These are phyloP conservation scores for Tricholoma matsutake DNA, from an alignment of 768 basidiomycete genomes.

Conservation along the genomic window DNA sequence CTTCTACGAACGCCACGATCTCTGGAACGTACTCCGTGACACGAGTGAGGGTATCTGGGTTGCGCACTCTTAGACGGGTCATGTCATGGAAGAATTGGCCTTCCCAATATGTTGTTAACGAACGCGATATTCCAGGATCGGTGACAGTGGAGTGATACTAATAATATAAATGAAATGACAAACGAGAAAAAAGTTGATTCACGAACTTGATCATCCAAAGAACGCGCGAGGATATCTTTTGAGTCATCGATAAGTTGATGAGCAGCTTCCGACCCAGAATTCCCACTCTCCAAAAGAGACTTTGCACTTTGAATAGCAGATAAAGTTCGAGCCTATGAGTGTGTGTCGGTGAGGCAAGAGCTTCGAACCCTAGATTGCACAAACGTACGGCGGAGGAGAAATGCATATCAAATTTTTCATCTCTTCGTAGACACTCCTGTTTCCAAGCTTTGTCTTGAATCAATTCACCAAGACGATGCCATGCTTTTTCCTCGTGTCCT, in stretches of 20 bases:
- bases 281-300: slow-evolving; percentile 37
- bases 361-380: slow-evolving; percentile 12
- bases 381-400: slow-evolving; percentile 69
- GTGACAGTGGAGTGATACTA: slow-evolving; percentile 80
- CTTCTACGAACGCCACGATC: slow-evolving; percentile 84
- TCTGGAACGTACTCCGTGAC: slow-evolving; percentile 98
- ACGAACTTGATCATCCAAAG: slow-evolving; percentile 72
- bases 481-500: slow-evolving; percentile 50
- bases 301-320: slow-evolving; percentile 53
- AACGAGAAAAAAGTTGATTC: slow-evolving; percentile 1
- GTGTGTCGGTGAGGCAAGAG: slow-evolving; percentile 12
- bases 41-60: slow-evolving; percentile 88
- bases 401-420: slow-evolving; percentile 94
- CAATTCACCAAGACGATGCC: slow-evolving; percentile 52
- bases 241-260: slow-evolving; percentile 67
- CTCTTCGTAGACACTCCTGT: slow-evolving; percentile 64
- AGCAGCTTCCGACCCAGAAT: slow-evolving; percentile 42
- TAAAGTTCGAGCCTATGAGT: slow-evolving; percentile 43
- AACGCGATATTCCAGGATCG: slow-evolving; percentile 82
- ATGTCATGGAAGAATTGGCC: slow-evolving; percentile 88
- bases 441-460: slow-evolving; percentile 61
- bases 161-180: slow-evolving; percentile 8
- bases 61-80: slow-evolving; percentile 79
- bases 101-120: slow-evolving; percentile 88
- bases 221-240: slow-evolving; percentile 69